These are phyloP conservation scores for Leptosphaerulina australis DNA, from an alignment of 2,329 filamentous ascomycete genomes.

Conservation along the genomic window DNA sequence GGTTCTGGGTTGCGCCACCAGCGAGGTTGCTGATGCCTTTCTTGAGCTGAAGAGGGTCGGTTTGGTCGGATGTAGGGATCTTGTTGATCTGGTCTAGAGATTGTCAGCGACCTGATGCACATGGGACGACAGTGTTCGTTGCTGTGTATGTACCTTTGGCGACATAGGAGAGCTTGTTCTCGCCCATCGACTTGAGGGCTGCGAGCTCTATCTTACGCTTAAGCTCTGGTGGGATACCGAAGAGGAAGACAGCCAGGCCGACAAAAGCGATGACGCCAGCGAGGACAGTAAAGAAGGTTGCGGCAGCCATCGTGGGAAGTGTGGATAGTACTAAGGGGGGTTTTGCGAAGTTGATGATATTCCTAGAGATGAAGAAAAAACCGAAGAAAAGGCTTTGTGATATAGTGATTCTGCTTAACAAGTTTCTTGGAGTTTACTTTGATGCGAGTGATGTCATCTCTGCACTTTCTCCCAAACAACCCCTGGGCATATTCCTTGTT, in stretches of 20 bases:
- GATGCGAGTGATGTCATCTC: constrained; percentile 15
- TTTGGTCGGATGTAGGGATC: constrained; percentile 47
- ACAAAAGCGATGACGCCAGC: constrained; percentile 46
- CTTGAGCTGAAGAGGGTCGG: constrained; percentile 47
- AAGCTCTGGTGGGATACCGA: constrained; percentile 55
- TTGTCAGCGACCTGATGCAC: constrained; percentile 19
- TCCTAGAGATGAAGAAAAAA: background rate
- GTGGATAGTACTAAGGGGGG: background rate
- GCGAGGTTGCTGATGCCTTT: constrained; percentile 44
- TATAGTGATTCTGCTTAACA: constrained; percentile 3
- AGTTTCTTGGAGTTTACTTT: constrained; percentile 6
- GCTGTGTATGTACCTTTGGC: constrained; percentile 42
- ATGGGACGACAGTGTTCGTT: no score
- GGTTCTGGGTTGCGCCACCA: constrained; percentile 45
- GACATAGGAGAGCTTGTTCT: constrained; percentile 56
- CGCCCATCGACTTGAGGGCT: constrained; percentile 59
- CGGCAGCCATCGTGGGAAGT: constrained; percentile 32
- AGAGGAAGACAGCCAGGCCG: constrained; percentile 53
- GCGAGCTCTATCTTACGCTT: constrained; percentile 56
- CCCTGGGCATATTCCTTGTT: constrained; percentile 8
- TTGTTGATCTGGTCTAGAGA: constrained; percentile 48
- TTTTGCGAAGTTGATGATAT: constrained; percentile 7
- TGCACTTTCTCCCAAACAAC: constrained; percentile 1
- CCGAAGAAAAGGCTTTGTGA: background rate
- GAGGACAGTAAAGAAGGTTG: constrained; percentile 39